Evolutionary conservation across 2,329 filamentous ascomycete genomes (phyloP).

Genomic region (Arthrobotrys musiformis): DNA sequence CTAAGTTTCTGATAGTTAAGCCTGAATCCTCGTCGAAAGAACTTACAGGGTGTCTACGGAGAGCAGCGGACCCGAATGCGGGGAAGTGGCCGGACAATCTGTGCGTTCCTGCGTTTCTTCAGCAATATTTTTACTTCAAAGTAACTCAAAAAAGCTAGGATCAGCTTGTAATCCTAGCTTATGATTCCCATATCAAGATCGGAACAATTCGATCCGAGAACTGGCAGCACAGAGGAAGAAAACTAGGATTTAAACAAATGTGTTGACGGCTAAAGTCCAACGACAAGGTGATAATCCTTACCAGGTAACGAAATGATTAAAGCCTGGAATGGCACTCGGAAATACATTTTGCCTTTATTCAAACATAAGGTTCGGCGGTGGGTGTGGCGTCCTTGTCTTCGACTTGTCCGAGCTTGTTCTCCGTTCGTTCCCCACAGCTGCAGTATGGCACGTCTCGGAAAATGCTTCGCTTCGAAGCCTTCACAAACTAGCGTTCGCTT

Average conservation of each 20-base stretch:
- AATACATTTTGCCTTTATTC: constrained; percentile 43
- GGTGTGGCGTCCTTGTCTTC: constrained; percentile 36
- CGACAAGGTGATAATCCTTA: constrained; percentile 23
- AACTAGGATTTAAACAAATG: not conserved
- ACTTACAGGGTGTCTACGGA: constrained; percentile 15
- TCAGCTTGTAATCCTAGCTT: not conserved
- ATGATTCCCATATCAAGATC: constrained; percentile 8
- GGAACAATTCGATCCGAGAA: constrained; percentile 54
- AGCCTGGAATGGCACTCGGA: constrained; percentile 9
- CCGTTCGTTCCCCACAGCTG: constrained; percentile 5
- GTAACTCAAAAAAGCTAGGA: not conserved
- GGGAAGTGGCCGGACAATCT: constrained; percentile 9
- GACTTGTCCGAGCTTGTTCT: constrained; percentile 15
- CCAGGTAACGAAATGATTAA: constrained; percentile 34
- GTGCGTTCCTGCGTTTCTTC: constrained; percentile 34
- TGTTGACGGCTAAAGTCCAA: constrained; percentile 51
- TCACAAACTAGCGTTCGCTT: constrained; percentile 7
- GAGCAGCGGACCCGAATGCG: constrained; percentile 16
- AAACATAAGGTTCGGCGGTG: constrained; percentile 41
- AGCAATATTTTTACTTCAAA: not conserved
- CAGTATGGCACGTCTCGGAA: constrained; percentile 19
- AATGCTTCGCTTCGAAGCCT: constrained; percentile 35
- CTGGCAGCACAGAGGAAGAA: not conserved
- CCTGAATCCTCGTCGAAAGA: constrained; percentile 25
- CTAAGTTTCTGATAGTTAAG: constrained; percentile 36